Evolutionary conservation across 805 yeast genomes (phyloP).

Genomic region (Suhomyces emberorum): DNA sequence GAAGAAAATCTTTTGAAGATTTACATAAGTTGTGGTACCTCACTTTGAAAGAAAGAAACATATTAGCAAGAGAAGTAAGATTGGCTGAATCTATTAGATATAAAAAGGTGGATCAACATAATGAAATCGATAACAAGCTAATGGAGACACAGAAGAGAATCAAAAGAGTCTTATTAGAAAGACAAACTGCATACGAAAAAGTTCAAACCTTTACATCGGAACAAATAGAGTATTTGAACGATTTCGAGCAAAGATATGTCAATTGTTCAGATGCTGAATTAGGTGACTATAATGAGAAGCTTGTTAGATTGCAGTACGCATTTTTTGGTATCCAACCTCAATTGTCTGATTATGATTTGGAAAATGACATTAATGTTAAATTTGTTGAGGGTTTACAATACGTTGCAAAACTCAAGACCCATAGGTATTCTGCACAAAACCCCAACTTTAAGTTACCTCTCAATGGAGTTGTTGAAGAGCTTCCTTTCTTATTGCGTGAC

Average conservation of each 20-base stretch:
- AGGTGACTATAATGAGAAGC: slow-evolving; percentile 53
- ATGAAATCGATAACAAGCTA: slow-evolving; percentile 38
- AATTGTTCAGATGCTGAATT: slow-evolving; percentile 50
- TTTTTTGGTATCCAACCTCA: slow-evolving; percentile 80
- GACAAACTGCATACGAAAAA: slow-evolving; percentile 67
- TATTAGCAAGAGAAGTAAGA: slow-evolving; percentile 70
- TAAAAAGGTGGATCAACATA: slow-evolving; percentile 32
- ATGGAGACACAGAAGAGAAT: slow-evolving; percentile 49
- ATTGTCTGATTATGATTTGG: slow-evolving; percentile 51
- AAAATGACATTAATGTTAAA: slow-evolving; percentile 47
- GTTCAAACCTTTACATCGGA: slow-evolving; percentile 47
- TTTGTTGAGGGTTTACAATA: slow-evolving; percentile 64
- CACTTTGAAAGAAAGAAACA: slow-evolving; percentile 78
- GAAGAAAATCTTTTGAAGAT: slow-evolving; percentile 89
- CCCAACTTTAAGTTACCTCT: slow-evolving; percentile 26
- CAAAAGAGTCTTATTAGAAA: slow-evolving; percentile 82
- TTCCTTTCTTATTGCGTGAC: slow-evolving; percentile 37
- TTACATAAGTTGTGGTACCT: slow-evolving; percentile 89
- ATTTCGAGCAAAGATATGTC: slow-evolving; percentile 58
- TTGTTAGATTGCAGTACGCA: slow-evolving; percentile 77
- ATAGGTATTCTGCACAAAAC: slow-evolving; percentile 27
- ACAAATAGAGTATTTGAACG: slow-evolving; percentile 48
- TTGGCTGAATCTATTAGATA: slow-evolving; percentile 40
- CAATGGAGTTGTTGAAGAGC: slow-evolving; percentile 38
- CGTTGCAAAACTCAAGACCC: slow-evolving; percentile 66